phyloP scores from a whole-genome alignment of 768 basidiomycete species.

The Pleurotus sapidus region DNA sequence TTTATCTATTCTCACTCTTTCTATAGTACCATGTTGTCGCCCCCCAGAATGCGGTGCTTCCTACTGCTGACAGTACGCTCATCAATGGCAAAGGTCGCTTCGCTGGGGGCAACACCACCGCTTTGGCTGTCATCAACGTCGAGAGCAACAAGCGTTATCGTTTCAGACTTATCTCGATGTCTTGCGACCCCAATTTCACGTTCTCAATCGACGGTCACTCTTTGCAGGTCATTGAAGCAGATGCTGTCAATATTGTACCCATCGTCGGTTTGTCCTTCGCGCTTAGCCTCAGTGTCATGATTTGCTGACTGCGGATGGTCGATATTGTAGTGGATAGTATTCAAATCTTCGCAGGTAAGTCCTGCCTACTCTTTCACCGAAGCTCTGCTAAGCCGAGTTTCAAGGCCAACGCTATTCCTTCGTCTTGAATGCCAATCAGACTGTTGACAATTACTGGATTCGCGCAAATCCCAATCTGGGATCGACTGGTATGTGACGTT shows the following conservation, averaged over 20 bases:
- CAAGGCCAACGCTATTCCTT: constrained; percentile 36
- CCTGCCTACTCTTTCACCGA: background rate
- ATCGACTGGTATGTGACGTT: no score
- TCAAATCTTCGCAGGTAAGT: constrained; percentile 29
- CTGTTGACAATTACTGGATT: constrained; percentile 41
- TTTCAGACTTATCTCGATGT: constrained; percentile 28
- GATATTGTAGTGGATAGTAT: constrained; percentile 30
- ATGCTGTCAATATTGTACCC: constrained; percentile 32
- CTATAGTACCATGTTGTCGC: constrained; percentile 5
- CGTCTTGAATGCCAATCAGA: constrained; percentile 33
- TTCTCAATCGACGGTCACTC: constrained; percentile 29
- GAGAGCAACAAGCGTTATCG: constrained; percentile 34
- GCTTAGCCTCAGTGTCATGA: background rate
- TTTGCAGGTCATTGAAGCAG: constrained; percentile 39
- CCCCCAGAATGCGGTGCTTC: background rate
- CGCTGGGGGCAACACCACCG: constrained; percentile 24
- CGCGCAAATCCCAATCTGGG: constrained; percentile 27
- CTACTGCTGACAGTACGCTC: constrained; percentile 28
- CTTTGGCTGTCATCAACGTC: constrained; percentile 37
- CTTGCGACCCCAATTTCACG: constrained; percentile 25
- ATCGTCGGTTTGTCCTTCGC: constrained; percentile 4
- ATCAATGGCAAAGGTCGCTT: constrained; percentile 46
- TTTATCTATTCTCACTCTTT: background rate
- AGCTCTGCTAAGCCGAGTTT: background rate
- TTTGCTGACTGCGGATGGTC: background rate